Evolutionary conservation across 495 filamentous ascomycete genomes (phyloP), one percentile per base, ranked within the genome.

Genomic region (Xylona heveae): DNA sequence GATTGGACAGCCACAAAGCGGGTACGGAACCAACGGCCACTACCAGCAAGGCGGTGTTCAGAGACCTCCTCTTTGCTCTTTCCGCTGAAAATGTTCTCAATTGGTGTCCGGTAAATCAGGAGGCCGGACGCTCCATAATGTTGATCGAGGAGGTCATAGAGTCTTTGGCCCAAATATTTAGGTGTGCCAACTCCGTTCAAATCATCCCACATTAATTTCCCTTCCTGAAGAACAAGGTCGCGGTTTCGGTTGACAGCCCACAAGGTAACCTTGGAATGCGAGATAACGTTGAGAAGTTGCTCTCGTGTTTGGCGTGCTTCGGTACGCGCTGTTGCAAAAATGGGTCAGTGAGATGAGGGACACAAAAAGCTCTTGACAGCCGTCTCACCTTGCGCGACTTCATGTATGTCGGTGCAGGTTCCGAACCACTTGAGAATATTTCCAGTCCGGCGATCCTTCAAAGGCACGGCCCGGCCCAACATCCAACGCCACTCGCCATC

Each of bases 401-500:
- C 67, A 41, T 75, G 63, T 17, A 76, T 68, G 29, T 78, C 69
- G 6, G 69, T 75, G 42, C 65, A 71, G n/a, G 69, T 55, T 40
- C 72, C 75, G 41, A 74, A 77, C 75, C 74, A 81, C 47, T 74
- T 74, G 34, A 72, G 52, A 25, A 80, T 76, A 19, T 53, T 49
- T 0, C 68, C 67, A 2, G 54, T 73, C 31, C 58, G 58, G 33
- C 60, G 60, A 40, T 76, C 65, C 31, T 52, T 52, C 34, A 79
- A 46, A 0, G 75, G 74, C 21, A 72, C 37, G 1, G 71, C 75
- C 24, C 66, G 57, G 20, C 66, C 69, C 3, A 78, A 52, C 62
- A 81, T 78, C 74, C 73, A 78, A 25, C 71, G 53, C 64, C 63
- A 78, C 25, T 68, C 64, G 3, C 71, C 73, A 30, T 68, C 58